Base-by-base conservation (phyloP, 257 asterid species). In the Solanum chiquidenum region DNA sequence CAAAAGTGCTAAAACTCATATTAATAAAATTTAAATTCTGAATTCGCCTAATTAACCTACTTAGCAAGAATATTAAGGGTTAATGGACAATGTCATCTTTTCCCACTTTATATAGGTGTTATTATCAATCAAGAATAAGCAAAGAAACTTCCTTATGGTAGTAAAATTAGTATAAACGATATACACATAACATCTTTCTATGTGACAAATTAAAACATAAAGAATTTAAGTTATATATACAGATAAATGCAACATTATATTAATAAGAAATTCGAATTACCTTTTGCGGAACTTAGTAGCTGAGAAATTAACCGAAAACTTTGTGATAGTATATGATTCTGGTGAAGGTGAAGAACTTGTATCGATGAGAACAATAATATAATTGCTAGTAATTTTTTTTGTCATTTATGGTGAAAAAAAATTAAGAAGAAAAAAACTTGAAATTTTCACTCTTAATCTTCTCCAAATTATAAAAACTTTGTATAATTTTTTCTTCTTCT, bases 331-430 rank as follows among this genome's bases (percentile, higher is more conserved):
- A 42, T 87, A 91, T 9, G 93, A 73, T 88, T 94, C 95, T 66
- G 92, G 94, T 6, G 98, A 93, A 1, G 91, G 94, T 1, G 94
- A 92, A 35, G 93, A 94, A 16, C 87, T 87, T 7, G 77, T 91
- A 58, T 89, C 92, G 2, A 90, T 89, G 23, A 49, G 60, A 49
- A 49, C 60, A 49, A 49, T 49, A 49, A 49, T 49, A 49, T 49
- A 49, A 49, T 49, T 49, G 42, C 93, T 93, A 74, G 89, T 27
- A 83, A 91, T 86, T 86, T 88, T 88, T 94, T 34, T 95, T 92
- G 98, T 94, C 98, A 95, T 95, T 95, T 95, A 95, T 90, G 95
- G 92, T 72, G 73, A 52, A 84, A 38, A 37, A 52, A 49, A 49
- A 14, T 16, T 58, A 23, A 40, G 73, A 37, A 46, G 2, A 44